Evolutionary conservation across 768 basidiomycete genomes (phyloP).

Genomic region (Podaxis sp.): DNA sequence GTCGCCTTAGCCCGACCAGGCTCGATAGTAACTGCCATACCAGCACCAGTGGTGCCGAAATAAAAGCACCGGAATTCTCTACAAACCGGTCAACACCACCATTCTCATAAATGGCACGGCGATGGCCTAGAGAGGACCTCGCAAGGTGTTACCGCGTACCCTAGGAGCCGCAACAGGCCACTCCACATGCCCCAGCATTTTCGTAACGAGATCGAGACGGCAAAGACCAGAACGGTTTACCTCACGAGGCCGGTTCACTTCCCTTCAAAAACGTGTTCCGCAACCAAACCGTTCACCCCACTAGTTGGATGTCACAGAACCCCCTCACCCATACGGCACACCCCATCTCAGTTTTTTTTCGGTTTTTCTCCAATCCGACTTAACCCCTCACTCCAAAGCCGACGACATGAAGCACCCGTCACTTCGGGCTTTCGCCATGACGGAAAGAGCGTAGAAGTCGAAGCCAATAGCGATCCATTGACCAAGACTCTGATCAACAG

Average conservation of each 20-base stretch:
- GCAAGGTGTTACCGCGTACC: too few species aligned
- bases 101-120: background rate
- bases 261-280: background rate
- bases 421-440: background rate
- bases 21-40: too few species aligned
- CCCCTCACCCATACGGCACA: background rate
- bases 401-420: background rate
- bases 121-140: background rate
- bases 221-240: background rate
- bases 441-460: conserved; percentile 3
- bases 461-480: background rate
- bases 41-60: too few species aligned
- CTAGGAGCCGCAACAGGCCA: background rate
- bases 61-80: too few species aligned
- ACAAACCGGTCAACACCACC: too few species aligned
- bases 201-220: background rate
- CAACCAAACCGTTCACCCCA: background rate
- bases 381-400: conserved; percentile 4
- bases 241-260: background rate
- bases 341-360: background rate
- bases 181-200: background rate
- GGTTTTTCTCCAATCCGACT: background rate
- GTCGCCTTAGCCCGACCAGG: too few species aligned
- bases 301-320: background rate
- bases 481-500: background rate